phyloP scores from a whole-genome alignment of 129 eudicot genomes.

The Centella asiatica region DNA sequence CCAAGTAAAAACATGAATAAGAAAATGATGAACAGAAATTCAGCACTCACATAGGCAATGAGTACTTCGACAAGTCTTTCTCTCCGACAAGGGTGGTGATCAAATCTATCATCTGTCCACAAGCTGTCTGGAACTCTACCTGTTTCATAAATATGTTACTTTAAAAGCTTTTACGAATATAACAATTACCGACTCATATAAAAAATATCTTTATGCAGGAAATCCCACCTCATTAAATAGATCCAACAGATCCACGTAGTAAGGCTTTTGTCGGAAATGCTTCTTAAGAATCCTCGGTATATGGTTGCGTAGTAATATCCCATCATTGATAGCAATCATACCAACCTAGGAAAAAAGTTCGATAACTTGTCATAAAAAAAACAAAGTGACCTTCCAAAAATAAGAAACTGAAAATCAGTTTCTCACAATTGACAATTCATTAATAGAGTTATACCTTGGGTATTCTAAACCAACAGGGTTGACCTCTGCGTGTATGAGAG shows the following conservation, averaged over 20 bases:
- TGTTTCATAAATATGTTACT: conserved; percentile 12
- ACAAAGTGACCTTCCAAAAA: neutral
- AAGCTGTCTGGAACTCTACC: conserved; percentile 90
- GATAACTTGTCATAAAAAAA: conserved; percentile 9
- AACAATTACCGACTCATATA: neutral
- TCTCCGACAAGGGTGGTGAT: conserved; percentile 86
- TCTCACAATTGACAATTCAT: no score
- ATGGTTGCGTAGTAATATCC: conserved; percentile 83
- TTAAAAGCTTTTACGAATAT: no score
- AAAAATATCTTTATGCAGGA: conserved; percentile 2
- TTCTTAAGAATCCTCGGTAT: conserved; percentile 75
- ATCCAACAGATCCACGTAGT: conserved; percentile 71
- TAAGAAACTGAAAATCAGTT: neutral
- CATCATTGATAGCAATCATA: conserved; percentile 86
- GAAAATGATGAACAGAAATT: neutral
- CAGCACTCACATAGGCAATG: conserved; percentile 55
- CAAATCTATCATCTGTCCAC: conserved; percentile 89
- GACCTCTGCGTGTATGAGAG: conserved; percentile 91
- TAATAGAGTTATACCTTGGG: conserved; percentile 49
- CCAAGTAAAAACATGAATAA: conserved; percentile 8
- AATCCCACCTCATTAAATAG: conserved; percentile 71
- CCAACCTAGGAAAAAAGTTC: conserved; percentile 57
- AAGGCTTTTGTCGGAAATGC: conserved; percentile 68
- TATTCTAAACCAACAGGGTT: conserved; percentile 86
- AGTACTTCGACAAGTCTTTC: conserved; percentile 79